Percentiles rank a stretch among this genome's conserved stretches.
phyloP scores from a whole-genome alignment of 352 stramenopile genomes.

The Phytophthora ohioensis region DNA sequence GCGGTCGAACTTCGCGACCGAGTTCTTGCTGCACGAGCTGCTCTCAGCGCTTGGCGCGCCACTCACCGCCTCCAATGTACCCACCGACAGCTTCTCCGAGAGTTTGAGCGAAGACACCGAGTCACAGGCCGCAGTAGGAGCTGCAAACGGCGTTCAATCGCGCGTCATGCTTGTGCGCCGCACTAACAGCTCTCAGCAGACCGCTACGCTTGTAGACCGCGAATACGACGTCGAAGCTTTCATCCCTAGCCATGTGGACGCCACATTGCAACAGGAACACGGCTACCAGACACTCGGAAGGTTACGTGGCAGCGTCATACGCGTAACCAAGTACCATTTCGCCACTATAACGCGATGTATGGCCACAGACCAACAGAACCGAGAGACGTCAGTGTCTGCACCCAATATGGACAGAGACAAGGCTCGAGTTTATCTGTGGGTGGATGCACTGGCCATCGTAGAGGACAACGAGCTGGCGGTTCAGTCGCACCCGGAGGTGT shows the following conservation, averaged over 20 bases:
- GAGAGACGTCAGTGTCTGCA: conserved; percentile 32
- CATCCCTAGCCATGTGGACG: conserved; percentile 40
- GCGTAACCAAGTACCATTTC: conserved; percentile 73
- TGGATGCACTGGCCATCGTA: conserved; percentile 60
- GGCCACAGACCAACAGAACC: conserved; percentile 16
- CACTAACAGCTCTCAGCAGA: conserved; percentile 51
- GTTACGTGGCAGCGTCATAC: conserved; percentile 59
- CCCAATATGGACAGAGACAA: conserved; percentile 8
- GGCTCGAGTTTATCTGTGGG: conserved; percentile 49
- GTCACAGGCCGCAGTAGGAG: conserved; percentile 36
- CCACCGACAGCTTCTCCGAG: conserved; percentile 46
- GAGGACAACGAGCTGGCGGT: conserved; percentile 62
- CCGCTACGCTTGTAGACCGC: conserved; percentile 62
- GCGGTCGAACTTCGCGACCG: conserved; percentile 44
- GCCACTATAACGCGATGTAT: conserved; percentile 51
- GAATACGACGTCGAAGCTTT: conserved; percentile 58
- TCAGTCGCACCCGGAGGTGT: conserved; percentile 41
- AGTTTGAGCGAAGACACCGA: conserved; percentile 68
- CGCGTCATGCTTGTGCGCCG: conserved; percentile 64
- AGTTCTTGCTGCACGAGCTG: conserved; percentile 69
- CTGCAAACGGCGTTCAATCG: conserved; percentile 16
- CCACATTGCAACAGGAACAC: conserved; percentile 28
- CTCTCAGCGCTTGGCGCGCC: conserved; percentile 52
- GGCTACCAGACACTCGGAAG: conserved; percentile 48
- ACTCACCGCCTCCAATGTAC: not conserved